Base-by-base conservation (phyloP, 345 rosid genomes). In the Erucastrum elatum region DNA sequence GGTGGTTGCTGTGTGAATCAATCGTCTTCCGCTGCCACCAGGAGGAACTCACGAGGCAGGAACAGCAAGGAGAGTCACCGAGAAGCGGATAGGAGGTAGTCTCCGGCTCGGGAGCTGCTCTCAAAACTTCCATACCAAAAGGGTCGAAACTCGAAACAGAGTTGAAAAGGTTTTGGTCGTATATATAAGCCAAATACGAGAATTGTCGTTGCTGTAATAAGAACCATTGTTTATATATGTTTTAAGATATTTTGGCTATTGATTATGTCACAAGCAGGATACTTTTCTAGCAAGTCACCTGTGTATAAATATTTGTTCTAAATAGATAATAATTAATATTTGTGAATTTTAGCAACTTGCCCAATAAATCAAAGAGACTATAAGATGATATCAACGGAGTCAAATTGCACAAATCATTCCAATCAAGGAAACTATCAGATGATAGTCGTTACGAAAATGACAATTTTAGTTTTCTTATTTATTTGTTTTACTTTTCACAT, bases 21-120 rank as follows among this genome's bases (percentile, higher is more conserved):
- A 17, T 31, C 64, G 34, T 27, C 34, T 11, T 60, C 39, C 84
- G 79, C 62, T 93, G 83, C 97, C 91, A 90, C 80, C 84, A 87
- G 81, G 86, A 74, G 12, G 83, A 7, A 13, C 86, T 82, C 21
- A 10, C 26, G 66, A 90, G 82, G 70, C 85, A 82, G 83, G 74
- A 86, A 73, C 88, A 86, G 81, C 85, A 71, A 64, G 87, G 69
- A 0, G 84, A 72, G 59, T 66, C 70, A 2, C 68, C 4, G 5
- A 79, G 69, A 21, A 85, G 75, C 3, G 35, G 75, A 27, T 26
- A 11, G 30, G 85, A 61, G 68, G 80, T 80, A 59, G 56, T 13
- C 70, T 53, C 10, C 60, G 66, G 31, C 81, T 76, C 25, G 31
- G 68, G 74, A 75, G 72, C 30, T 83, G 27, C 34, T 59, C 61